phyloP scores from a whole-genome alignment of 805 yeast species.

The Myxozyma neotropica region DNA sequence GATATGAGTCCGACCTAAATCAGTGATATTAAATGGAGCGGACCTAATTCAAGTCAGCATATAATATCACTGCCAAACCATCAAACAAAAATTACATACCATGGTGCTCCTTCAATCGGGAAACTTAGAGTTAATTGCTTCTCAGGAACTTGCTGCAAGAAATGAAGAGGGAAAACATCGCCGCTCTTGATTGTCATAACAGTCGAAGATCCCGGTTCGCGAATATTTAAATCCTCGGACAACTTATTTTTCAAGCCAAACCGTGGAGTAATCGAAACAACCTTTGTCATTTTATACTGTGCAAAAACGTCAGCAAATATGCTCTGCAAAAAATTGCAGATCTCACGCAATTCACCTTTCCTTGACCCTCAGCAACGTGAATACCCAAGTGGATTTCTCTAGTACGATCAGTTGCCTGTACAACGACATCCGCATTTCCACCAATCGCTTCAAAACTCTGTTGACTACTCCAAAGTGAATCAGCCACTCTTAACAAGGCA shows the following conservation, averaged over 20 bases:
- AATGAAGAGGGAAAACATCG: conserved; percentile 47
- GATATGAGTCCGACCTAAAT: conserved; percentile 78
- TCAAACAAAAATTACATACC: too few species aligned
- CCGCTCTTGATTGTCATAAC: conserved; percentile 37
- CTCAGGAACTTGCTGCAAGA: conserved; percentile 54
- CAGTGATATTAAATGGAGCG: conserved; percentile 80
- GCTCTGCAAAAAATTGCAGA: background rate
- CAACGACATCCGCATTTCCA: conserved; percentile 61
- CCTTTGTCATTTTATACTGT: conserved; percentile 66
- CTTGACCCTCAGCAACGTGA: conserved; percentile 77
- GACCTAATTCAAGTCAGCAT: too few species aligned
- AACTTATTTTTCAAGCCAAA: conserved; percentile 70
- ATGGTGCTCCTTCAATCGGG: conserved; percentile 41
- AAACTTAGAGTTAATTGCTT: conserved; percentile 67
- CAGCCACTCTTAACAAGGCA: conserved; percentile 65
- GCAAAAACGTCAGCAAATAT: background rate
- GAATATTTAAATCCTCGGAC: conserved; percentile 57
- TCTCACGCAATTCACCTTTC: conserved; percentile 52
- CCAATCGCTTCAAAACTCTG: conserved; percentile 90
- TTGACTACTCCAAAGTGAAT: conserved; percentile 71
- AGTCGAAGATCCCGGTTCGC: conserved; percentile 68
- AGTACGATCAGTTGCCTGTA: conserved; percentile 42
- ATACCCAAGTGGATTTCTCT: conserved; percentile 76
- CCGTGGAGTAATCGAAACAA: conserved; percentile 80
- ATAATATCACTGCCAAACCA: too few species aligned